Conservation (phyloP, 768 basidiomycete genomes). For the Auriscalpium microsporum region DNA sequence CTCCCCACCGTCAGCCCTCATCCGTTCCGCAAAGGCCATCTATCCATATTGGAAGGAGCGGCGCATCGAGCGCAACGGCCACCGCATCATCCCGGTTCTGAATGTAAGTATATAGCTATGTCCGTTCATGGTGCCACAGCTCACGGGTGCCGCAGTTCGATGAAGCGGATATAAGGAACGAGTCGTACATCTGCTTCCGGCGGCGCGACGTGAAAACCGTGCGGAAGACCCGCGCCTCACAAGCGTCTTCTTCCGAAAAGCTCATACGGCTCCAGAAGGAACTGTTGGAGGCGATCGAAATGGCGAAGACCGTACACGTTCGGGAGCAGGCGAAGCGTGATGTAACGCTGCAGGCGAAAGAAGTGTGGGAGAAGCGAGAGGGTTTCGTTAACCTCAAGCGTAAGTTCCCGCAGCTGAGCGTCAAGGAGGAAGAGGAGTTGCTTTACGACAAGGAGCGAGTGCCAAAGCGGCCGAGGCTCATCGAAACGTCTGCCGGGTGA, state of each 20-base stretch:
- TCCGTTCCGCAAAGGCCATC: constrained; percentile 60
- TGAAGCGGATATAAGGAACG: constrained; percentile 81
- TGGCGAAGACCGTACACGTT: constrained; percentile 57
- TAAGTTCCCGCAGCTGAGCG: constrained; percentile 51
- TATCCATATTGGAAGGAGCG: constrained; percentile 91
- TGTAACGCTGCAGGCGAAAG: constrained; percentile 43
- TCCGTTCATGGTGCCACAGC: background rate
- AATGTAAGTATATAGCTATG: constrained; percentile 50
- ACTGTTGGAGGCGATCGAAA: constrained; percentile 59
- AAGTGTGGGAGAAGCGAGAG: constrained; percentile 74
- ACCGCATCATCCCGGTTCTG: constrained; percentile 76
- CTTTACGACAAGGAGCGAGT: constrained; percentile 64
- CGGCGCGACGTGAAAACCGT: constrained; percentile 89
- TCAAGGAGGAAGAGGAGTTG: constrained; percentile 59
- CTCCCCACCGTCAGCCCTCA: constrained; percentile 51
- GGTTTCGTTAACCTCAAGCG: constrained; percentile 74
- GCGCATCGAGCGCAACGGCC: constrained; percentile 70
- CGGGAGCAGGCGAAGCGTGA: constrained; percentile 78
- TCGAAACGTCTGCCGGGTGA: constrained; percentile 13
- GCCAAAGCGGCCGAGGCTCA: constrained; percentile 46
- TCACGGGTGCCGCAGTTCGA: constrained; percentile 48
- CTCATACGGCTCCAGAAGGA: constrained; percentile 75
- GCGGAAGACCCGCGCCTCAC: constrained; percentile 89
- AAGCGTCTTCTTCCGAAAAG: constrained; percentile 84
- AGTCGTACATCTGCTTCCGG: constrained; percentile 96